Conservation (phyloP, 2,329 filamentous ascomycete species). For the Chaetoscypha palmicola region DNA sequence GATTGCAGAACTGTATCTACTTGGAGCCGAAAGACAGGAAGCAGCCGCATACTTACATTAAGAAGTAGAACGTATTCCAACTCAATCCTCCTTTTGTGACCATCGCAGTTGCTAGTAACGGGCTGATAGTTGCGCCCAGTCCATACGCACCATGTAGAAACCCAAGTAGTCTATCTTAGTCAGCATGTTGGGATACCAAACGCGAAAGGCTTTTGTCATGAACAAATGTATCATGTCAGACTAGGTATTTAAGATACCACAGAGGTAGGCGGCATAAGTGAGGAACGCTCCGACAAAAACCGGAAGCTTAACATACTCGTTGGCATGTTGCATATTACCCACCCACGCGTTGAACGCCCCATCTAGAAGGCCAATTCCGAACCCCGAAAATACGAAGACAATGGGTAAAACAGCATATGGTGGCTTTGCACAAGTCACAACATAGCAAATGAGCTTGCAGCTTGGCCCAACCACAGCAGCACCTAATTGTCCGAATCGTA, state of each 20-base stretch:
- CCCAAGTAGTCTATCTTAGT: slow-evolving; percentile 46
- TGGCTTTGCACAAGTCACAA: slow-evolving; percentile 59
- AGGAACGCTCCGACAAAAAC: too few species aligned
- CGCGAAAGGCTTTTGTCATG: background rate
- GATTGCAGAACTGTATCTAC: too few species aligned
- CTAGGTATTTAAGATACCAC: too few species aligned
- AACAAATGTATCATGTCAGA: too few species aligned
- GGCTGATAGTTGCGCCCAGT: slow-evolving; percentile 61
- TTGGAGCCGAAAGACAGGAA: too few species aligned
- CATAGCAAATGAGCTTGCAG: slow-evolving; percentile 57
- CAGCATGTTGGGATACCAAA: background rate
- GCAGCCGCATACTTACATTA: slow-evolving; percentile 42
- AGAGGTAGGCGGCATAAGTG: too few species aligned
- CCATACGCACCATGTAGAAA: slow-evolving; percentile 69
- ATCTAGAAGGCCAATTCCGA: slow-evolving; percentile 45
- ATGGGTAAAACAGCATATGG: slow-evolving; percentile 61
- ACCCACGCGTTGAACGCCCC: slow-evolving; percentile 53
- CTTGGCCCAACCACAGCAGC: slow-evolving; percentile 35
- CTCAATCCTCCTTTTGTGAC: slow-evolving; percentile 52
- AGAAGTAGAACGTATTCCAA: slow-evolving; percentile 72
- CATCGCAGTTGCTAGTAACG: slow-evolving; percentile 66
- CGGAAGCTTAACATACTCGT: slow-evolving; percentile 44
- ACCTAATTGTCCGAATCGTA: slow-evolving; percentile 54
- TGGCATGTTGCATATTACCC: slow-evolving; percentile 60
- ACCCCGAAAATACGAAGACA: slow-evolving; percentile 57